A percentile compares a stretch with the other conserved stretches of the same genome.
phyloP scores from a whole-genome alignment of 352 stramenopile species.

The Phytophthora parvispora region DNA sequence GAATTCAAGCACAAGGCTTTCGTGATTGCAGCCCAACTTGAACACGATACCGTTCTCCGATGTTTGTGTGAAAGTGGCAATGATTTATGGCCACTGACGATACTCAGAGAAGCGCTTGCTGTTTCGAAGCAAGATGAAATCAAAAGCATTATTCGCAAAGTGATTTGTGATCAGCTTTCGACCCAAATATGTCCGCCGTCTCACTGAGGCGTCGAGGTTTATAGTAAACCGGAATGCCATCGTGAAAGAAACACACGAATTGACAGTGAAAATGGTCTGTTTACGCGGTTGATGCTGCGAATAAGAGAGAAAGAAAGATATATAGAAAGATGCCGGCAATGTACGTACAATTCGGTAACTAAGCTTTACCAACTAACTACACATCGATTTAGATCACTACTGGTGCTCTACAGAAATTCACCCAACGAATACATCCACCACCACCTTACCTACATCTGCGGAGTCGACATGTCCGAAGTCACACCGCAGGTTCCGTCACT shows the following conservation, averaged over 20 bases:
- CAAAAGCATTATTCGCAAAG: neutral
- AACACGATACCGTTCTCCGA: neutral
- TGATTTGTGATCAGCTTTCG: neutral
- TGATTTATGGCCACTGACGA: neutral
- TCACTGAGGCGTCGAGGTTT: neutral
- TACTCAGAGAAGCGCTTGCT: neutral
- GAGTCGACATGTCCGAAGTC: conserved; percentile 57
- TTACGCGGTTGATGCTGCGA: no score
- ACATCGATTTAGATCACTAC: conserved; percentile 7
- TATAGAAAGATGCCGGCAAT: no score
- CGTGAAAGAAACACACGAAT: no score
- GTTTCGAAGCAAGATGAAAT: neutral
- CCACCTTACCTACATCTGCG: conserved; percentile 29
- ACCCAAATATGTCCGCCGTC: neutral
- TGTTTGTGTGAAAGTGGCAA: neutral
- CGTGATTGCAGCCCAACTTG: neutral
- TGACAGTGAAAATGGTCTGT: no score
- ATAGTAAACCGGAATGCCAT: neutral
- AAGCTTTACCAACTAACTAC: conserved; percentile 11
- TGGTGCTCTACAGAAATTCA: neutral
- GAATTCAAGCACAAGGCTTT: neutral
- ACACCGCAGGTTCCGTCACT: conserved; percentile 61
- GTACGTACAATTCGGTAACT: no score
- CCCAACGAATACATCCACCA: conserved; percentile 4
- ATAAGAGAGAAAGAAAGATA: no score